Evolutionary conservation across 768 basidiomycete species (phyloP), one percentile per base, ranked within the genome.

Genomic region (Trametes punicea): DNA sequence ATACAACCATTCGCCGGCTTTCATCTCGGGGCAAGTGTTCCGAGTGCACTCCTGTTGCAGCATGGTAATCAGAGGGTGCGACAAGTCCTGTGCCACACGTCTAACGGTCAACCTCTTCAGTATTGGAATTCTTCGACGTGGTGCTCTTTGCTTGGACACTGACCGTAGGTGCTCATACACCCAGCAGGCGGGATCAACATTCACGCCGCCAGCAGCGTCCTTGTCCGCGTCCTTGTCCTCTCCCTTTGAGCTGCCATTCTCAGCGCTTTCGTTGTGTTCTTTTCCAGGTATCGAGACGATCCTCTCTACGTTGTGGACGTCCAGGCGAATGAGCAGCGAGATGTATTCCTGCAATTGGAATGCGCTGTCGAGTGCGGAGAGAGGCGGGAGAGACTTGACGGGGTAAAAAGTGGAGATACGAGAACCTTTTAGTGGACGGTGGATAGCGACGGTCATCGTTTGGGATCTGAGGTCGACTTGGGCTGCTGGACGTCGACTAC

Each of bases 1-100:
- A 71, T 97, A 98, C 26, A 92, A 78, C 96, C 96, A 98, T 75
- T 98, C 93, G 52, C 91, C 92, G n/a, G 95, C 94, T 71, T 95
- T 95, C 96, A 99, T 99, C 73, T 96, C 88, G 1, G 94, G 92
- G 76, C 96, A 99, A 9, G 87, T 82, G 31, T 79, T 73, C 34
- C 90, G 83, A 11, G 87, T 91, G 68, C 95, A 98, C 69, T 92
- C 90, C 63, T 87, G 84, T 67, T 93, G 92, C 36, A 94, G 74
- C 67, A 83, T 85, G 1, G 88, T 90, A 42, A 95, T 89, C 38
- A 93, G 77, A 4, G 92, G 91, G 64, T 92, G 86, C 0, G 88
- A 85, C 29, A 95, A 77, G 69, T 95, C 93, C 70, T 91, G 89
- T 6, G 91, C 90, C 10, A 95, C 81, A 20, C 93, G 90, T 65